Conservation (phyloP, 306 rosid species). For the Citrullus colocynthis region DNA sequence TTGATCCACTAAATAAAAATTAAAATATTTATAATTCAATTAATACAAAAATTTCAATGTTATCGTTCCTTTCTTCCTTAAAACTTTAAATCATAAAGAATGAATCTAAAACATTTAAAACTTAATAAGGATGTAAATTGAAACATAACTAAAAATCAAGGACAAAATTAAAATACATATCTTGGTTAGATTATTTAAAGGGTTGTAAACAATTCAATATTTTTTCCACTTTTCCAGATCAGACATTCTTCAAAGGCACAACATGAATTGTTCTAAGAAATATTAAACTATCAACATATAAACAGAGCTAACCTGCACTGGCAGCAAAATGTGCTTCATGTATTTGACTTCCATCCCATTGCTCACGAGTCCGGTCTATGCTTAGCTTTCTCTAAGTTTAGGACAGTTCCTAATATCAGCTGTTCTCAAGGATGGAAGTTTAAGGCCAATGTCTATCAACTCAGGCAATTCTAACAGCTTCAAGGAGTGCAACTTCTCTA, state of each 20-base stretch:
- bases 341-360: neutral
- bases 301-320: neutral
- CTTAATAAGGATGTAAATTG: neutral
- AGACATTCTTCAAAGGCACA: neutral
- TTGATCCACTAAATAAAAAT: neutral
- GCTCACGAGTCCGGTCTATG: neutral
- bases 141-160: neutral
- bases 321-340: neutral
- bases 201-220: neutral
- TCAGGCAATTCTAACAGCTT: conserved; percentile 22
- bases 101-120: neutral
- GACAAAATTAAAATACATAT: too few relatives aligned
- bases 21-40: too few relatives aligned
- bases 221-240: neutral
- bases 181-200: neutral
- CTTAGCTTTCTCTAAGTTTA: neutral
- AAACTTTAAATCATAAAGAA: neutral
- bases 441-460: conserved; percentile 9
- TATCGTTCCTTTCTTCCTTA: neutral
- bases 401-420: conserved; percentile 15
- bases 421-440: neutral
- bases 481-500: conserved; percentile 8
- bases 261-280: neutral
- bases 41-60: too few relatives aligned
- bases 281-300: neutral